Evolutionary conservation across 1,139 yeast species (phyloP).

Genomic region (Ogataea hybrid): DNA sequence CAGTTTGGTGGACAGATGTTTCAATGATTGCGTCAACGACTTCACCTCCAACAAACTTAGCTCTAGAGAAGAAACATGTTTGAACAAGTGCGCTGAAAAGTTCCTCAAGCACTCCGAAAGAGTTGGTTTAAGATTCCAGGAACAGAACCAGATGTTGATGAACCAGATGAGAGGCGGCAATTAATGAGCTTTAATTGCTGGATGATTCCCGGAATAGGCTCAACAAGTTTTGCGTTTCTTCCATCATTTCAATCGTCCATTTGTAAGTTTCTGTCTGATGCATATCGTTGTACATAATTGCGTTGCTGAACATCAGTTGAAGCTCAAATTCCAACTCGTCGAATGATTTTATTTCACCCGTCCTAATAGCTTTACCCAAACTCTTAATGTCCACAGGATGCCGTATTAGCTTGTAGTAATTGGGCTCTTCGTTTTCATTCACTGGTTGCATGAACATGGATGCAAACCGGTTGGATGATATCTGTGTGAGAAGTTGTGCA

Average conservation of each 20-base stretch:
- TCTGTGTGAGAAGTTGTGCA: conserved; percentile 57
- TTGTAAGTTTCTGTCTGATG: conserved; percentile 55
- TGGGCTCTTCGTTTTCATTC: conserved; percentile 63
- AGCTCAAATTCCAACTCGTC: conserved; percentile 64
- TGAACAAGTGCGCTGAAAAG: conserved; percentile 92
- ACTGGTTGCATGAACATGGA: conserved; percentile 75
- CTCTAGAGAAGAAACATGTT: conserved; percentile 79
- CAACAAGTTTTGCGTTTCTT: conserved; percentile 50
- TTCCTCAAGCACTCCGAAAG: conserved; percentile 98
- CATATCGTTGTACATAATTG: conserved; percentile 74
- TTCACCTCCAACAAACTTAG: conserved; percentile 90
- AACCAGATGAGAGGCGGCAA: conserved; percentile 39
- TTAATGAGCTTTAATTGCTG: conserved; percentile 9
- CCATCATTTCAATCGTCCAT: conserved; percentile 67
- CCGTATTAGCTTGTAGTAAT: conserved; percentile 59
- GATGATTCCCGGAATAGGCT: conserved; percentile 42
- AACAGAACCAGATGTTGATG: conserved; percentile 69
- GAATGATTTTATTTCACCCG: conserved; percentile 48
- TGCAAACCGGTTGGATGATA: conserved; percentile 70
- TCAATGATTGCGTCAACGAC: conserved; percentile 95
- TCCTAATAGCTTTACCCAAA: conserved; percentile 56
- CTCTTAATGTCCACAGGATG: conserved; percentile 69
- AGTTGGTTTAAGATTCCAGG: conserved; percentile 98
- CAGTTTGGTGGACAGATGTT: conserved; percentile 92
- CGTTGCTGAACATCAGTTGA: conserved; percentile 78